Evolutionary conservation across 1,284 basidiomycete genomes (phyloP), one percentile per base, ranked within the genome.

Genomic region (Cryptococcus depauperatus): DNA sequence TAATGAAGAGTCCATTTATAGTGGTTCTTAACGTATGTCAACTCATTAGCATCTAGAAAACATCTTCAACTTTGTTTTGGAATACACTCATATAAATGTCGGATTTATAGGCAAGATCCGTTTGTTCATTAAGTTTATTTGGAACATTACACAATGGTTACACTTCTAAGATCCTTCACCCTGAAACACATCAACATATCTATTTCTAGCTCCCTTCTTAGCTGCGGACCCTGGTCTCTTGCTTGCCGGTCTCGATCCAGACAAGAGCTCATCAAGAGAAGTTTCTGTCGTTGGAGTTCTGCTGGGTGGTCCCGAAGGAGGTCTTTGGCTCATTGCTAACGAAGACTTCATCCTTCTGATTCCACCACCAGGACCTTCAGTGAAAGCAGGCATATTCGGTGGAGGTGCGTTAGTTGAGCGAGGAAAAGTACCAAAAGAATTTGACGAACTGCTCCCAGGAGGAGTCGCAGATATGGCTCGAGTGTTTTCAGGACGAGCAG

Each of bases 201-300:
- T 80, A 67, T 75, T 86, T 44, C 84, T 78, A 41, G 84, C 73
- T 54, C 80, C 81, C 52, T 84, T 81, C 70, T 85, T 89, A 13
- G 58, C 54, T 2, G 64, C 66, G 4, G 59, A 56, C 10, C 46
- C 52, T 5, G 66, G 68, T 18, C 67, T 54, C 41, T 64, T 67
- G 5, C 54, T 54, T 3, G 70, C 57, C 9, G 68, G 67, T 19
- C 68, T 53, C 16, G 61, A 22, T 8, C 35, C 35, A 37, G 16
- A 61, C 25, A 73, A 51, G 18, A 71, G 51, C 52, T 72, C 70
- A 37, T 66, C 70, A 7, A 69, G 54, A 14, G 61, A 62, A 14
- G 58, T 73, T 34, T 54, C 29, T 19, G 79, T 80, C 53, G 75
- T 78, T 14, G 82, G 77, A 5, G 49, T 35, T 35, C 83, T 75